A percentile compares a stretch with the other conserved stretches of the same genome.
Conservation (phyloP, 371 early-diverging fungal species). For the Choanephora cucurbitarum region DNA sequence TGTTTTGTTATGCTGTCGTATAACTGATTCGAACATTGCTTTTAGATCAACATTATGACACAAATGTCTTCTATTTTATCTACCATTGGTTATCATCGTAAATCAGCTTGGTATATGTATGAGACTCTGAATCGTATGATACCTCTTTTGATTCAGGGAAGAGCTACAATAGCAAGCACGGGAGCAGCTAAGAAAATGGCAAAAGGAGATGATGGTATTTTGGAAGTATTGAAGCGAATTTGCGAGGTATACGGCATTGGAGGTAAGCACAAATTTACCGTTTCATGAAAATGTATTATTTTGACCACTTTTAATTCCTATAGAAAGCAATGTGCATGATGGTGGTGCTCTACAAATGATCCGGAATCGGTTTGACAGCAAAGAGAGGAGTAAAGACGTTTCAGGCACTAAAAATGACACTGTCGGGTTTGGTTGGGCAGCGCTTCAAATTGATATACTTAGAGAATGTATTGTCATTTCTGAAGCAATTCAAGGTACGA, state of each 20-base stretch:
- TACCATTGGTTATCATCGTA: slow-evolving; percentile 67
- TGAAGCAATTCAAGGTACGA: slow-evolving; percentile 72
- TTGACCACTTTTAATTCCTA: neutral
- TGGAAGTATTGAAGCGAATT: slow-evolving; percentile 66
- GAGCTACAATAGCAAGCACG: slow-evolving; percentile 32
- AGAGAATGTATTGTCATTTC: slow-evolving; percentile 75
- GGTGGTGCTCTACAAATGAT: slow-evolving; percentile 24
- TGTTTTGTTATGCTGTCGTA: no score
- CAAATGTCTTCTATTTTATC: slow-evolving; percentile 68
- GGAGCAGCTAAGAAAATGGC: slow-evolving; percentile 15
- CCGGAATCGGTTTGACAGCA: slow-evolving; percentile 7
- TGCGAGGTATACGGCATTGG: slow-evolving; percentile 74
- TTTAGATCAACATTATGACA: slow-evolving; percentile 61
- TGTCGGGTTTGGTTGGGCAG: slow-evolving; percentile 72
- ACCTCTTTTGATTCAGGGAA: slow-evolving; percentile 59
- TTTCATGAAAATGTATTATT: no score
- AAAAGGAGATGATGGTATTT: slow-evolving; percentile 56
- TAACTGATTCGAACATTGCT: no score
- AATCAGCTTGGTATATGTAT: slow-evolving; percentile 79
- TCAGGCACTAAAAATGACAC: neutral
- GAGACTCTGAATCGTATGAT: slow-evolving; percentile 67
- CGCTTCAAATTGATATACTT: slow-evolving; percentile 74
- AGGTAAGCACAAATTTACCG: slow-evolving; percentile 26
- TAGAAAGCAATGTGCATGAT: slow-evolving; percentile 30
- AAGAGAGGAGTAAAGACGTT: neutral